These are phyloP conservation scores for Debaryomycetaceae sp. DNA, from an alignment of 1,139 yeast species.

Conservation along the genomic window DNA sequence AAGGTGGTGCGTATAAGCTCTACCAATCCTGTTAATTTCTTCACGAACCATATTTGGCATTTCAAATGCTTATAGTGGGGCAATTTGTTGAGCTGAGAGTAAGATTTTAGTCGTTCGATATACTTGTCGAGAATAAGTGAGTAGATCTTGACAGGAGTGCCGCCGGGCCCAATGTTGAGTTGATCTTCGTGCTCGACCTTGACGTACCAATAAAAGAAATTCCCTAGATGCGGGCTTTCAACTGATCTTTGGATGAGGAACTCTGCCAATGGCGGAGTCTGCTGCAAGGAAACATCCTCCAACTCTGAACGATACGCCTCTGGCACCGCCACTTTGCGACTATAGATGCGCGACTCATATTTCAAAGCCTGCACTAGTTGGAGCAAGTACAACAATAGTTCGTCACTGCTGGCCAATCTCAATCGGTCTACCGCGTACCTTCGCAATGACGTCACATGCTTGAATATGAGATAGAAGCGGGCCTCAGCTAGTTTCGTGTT, in stretches of 20 bases:
- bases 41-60: conserved; percentile 36
- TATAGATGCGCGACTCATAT: conserved; percentile 39
- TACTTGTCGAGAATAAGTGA: conserved; percentile 27
- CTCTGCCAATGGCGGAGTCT: conserved; percentile 56
- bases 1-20: conserved; percentile 29
- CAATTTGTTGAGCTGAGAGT: conserved; percentile 18
- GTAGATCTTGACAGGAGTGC: conserved; percentile 13
- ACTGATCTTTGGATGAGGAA: conserved; percentile 70
- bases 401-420: conserved; percentile 68
- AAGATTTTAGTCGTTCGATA: conserved; percentile 25
- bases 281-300: conserved; percentile 8
- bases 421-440: conserved; percentile 83
- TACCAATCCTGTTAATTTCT: conserved; percentile 30
- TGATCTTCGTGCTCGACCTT: conserved; percentile 80
- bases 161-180: conserved; percentile 10
- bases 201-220: conserved; percentile 84
- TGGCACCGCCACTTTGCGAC: conserved; percentile 3
- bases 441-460: conserved; percentile 38
- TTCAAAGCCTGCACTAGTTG: conserved; percentile 91
- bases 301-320: conserved; percentile 14
- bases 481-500: conserved; percentile 7
- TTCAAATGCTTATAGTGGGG: conserved; percentile 30
- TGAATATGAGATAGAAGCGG: conserved; percentile 21
- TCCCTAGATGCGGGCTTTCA: conserved; percentile 58
- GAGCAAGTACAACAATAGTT: conserved; percentile 66